A percentile compares a stretch with the other conserved stretches of the same genome.
Conservation (phyloP, 108 stramenopile genomes). For the Aurantiochytrium sp. region DNA sequence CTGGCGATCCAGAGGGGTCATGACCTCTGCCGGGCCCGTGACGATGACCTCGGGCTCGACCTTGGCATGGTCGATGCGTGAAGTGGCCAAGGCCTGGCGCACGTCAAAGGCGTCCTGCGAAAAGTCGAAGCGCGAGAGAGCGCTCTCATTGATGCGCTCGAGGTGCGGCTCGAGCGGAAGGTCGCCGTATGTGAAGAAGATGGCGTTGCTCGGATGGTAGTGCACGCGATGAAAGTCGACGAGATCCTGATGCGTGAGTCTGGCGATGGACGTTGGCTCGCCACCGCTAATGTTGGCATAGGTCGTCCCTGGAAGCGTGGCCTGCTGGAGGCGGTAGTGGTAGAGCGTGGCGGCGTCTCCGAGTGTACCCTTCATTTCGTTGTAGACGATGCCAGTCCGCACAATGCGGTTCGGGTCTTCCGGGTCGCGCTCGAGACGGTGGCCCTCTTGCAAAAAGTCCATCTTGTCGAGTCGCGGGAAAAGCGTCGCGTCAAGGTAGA, state of each 20-base stretch:
- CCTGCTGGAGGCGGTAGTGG: constrained; percentile 74
- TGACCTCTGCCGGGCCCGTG: background rate
- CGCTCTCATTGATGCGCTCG: constrained; percentile 81
- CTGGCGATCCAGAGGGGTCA: background rate
- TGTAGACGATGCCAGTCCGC: constrained; percentile 84
- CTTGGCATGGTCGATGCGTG: constrained; percentile 56
- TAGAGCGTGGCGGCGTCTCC: constrained; percentile 78
- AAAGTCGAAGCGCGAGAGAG: background rate
- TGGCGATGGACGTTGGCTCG: constrained; percentile 85
- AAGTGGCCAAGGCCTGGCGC: constrained; percentile 34
- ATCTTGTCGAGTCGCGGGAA: constrained; percentile 81
- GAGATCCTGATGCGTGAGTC: constrained; percentile 86
- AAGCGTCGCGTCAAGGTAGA: constrained; percentile 93
- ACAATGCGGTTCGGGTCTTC: constrained; percentile 50
- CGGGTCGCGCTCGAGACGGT: constrained; percentile 80
- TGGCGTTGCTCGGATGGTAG: constrained; percentile 91
- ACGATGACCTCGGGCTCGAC: constrained; percentile 57
- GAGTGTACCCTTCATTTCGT: constrained; percentile 99
- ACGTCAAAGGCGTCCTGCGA: constrained; percentile 68
- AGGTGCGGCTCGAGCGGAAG: constrained; percentile 76
- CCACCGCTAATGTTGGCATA: constrained; percentile 92
- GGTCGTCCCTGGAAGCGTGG: constrained; percentile 86
- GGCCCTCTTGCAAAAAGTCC: constrained; percentile 92
- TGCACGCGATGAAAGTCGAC: constrained; percentile 75
- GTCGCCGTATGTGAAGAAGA: constrained; percentile 92